Base-by-base conservation (phyloP, 495 filamentous ascomycete species). In the Oidiodendron maius region DNA sequence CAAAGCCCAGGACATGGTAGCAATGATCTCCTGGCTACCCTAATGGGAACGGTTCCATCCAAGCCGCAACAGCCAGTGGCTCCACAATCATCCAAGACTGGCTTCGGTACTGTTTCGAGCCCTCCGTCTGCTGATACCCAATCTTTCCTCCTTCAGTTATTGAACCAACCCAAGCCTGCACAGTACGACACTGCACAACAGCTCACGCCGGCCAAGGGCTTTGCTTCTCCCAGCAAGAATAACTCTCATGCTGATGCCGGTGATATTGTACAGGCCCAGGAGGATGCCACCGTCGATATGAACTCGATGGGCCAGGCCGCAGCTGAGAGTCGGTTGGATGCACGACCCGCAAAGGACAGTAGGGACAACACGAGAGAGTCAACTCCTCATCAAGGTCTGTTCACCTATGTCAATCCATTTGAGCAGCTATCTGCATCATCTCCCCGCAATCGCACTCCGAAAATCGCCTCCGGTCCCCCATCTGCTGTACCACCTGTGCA, bases 381-480 rank as follows among this genome's bases (percentile, higher is more conserved):
- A 25, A 13, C 44, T 13, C 41, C 50, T 1, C 76, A 77, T 49
- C 63, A 62, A 42, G 60, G 61, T 16, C 68, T 84, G 21, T 91
- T 91, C 66, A 87, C 77, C 23, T 87, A 88, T 60, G 77, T 83
- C 52, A 89, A 89, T 56, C 87, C 87, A 3, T 90, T 91, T 50
- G 86, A 89, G 24, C 81, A 88, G 59, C 61, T 89, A 23, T 75
- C 83, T 50, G 73, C 73, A 6, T 82, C 81, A 5, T 86, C 80
- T 23, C 83, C 83, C 43, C 76, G 76, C 15, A 81, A 78, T 50
- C 71, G 65, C 24, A 70, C 72, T 3, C 70, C 76, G 21, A 65
- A 64, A 40, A 42, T 35, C 50, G 46, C 39, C 17, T 48, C 38
- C 3, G 30, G 54, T 40, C 45, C 26, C 20, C 49, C 49, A 11